These are phyloP conservation scores for Coprinellus micaceus DNA, from an alignment of 768 basidiomycete species.

Conservation along the genomic window DNA sequence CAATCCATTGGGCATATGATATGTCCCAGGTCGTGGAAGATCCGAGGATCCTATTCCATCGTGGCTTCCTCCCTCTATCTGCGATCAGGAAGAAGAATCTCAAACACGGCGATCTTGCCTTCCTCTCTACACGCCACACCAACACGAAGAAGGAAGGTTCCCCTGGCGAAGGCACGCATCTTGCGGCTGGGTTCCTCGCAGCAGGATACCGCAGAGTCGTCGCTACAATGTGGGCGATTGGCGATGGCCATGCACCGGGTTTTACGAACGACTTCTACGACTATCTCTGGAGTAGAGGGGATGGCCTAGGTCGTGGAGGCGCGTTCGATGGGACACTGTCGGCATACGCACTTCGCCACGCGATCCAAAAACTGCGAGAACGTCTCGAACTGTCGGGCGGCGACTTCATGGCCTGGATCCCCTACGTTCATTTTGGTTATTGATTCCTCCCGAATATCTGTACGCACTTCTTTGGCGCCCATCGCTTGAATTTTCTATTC, in stretches of 20 bases:
- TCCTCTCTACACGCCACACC: slow-evolving; percentile 14
- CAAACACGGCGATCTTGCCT: slow-evolving; percentile 8
- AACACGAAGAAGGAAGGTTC: slow-evolving; percentile 1
- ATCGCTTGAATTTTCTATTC: no score
- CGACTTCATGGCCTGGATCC: no score
- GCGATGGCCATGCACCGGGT: slow-evolving; percentile 3
- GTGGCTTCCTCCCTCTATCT: not conserved
- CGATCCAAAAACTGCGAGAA: no score
- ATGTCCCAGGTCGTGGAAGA: not conserved
- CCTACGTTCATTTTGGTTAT: no score
- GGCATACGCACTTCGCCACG: no score
- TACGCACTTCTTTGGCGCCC: no score
- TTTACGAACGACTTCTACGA: slow-evolving; percentile 8
- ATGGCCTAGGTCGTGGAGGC: no score
- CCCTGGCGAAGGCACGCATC: slow-evolving; percentile 11
- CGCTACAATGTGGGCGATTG: slow-evolving; percentile 14
- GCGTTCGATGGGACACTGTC: no score
- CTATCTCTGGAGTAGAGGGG: no score
- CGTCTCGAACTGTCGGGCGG: no score
- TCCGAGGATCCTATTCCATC: not conserved
- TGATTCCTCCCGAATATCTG: no score
- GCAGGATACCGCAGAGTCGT: slow-evolving; percentile 11
- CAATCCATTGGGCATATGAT: not conserved
- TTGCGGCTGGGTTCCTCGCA: slow-evolving; percentile 12
- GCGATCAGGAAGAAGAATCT: not conserved